Base-by-base conservation (phyloP, 2,329 filamentous ascomycete genomes). In the Ophiostoma australiae region DNA sequence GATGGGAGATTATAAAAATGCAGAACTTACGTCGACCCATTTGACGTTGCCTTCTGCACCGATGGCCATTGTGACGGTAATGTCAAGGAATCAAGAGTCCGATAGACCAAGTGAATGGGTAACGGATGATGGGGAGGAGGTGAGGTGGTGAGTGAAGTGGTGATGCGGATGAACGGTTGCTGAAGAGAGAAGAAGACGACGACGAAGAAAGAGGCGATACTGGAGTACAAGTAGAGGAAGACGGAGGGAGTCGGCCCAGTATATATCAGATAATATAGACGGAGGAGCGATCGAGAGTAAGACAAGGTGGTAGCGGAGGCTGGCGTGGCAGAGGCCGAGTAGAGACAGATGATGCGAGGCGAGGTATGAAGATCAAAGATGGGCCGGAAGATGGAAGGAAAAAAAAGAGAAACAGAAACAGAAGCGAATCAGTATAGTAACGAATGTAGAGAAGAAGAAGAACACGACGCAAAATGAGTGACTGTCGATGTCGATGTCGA, bases 1-100 rank as follows among this genome's bases (percentile, higher is more conserved):
- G 3, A 4, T 10, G 20, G 11, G 20, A 20, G 35, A 6, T 31
- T 23, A 55, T 17, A 27, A 20, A 44, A 35, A 41, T 10, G 27
- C 6, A 15, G 1, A 27, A 82, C 84, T 78, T 80, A 87, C 85
- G 81, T 87, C 85, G 58, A 87, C 85, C 85, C 85, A 87, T 80
- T 87, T 87, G 31, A 87, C 85, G 73, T 85, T 85, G 73, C 81
- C 79, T 76, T 82, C 81, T 71, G 78, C 81, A 66, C 81, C 81
- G 69, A 82, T 80, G 35, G 80, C 77, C 81, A 82, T 82, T 27
- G 70, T 69, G 69, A 4, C 31, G 67, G 44, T 33, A 0, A 0
- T 52, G 1, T 55, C 55, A 31, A 1, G 27, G 15, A 23, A 48
- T n/a, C 20, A 41, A 15, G 66, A 23, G n/a, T 67, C 66, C 66